Evolutionary conservation across 495 filamentous ascomycete genomes (phyloP).

Genomic region (Xylona heveae): DNA sequence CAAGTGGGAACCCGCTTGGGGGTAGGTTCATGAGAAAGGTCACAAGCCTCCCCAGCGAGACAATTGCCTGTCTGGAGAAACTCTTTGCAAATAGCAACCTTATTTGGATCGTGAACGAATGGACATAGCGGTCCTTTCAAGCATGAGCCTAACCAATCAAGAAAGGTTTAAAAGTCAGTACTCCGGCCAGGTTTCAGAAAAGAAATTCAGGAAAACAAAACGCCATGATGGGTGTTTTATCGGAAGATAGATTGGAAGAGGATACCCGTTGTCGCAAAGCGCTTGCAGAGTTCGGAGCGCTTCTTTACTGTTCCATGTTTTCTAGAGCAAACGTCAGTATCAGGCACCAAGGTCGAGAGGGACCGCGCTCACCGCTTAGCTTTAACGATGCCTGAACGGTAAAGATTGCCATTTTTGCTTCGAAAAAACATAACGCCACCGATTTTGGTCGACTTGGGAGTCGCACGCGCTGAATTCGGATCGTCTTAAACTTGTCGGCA

Average conservation of each 20-base stretch:
- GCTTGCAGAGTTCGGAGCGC: conserved; percentile 62
- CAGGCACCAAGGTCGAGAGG: too few species aligned
- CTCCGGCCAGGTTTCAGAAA: conserved; percentile 13
- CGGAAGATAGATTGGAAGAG: conserved; percentile 2
- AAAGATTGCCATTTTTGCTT: conserved; percentile 81
- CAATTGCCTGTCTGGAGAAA: conserved; percentile 68
- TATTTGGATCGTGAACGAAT: conserved; percentile 66
- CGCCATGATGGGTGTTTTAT: too few species aligned
- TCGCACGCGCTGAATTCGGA: conserved; percentile 38
- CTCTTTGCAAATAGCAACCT: conserved; percentile 80
- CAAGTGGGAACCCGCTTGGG: conserved; percentile 74
- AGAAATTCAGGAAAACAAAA: too few species aligned
- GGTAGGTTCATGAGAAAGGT: conserved; percentile 79
- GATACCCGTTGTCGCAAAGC: conserved; percentile 86
- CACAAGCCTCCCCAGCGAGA: conserved; percentile 58
- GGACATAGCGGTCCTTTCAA: conserved; percentile 59
- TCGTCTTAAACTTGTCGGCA: conserved; percentile 38
- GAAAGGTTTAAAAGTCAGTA: too few species aligned
- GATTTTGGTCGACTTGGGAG: conserved; percentile 57
- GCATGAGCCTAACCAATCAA: conserved; percentile 71
- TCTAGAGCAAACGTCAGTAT: conserved; percentile 9
- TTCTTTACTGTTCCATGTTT: conserved; percentile 36
- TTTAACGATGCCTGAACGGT: conserved; percentile 49
- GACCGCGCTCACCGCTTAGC: conserved; percentile 36
- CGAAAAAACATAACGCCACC: conserved; percentile 73